Base-by-base conservation (phyloP, 108 stramenopile genomes). In the Cyclotella atomus region DNA sequence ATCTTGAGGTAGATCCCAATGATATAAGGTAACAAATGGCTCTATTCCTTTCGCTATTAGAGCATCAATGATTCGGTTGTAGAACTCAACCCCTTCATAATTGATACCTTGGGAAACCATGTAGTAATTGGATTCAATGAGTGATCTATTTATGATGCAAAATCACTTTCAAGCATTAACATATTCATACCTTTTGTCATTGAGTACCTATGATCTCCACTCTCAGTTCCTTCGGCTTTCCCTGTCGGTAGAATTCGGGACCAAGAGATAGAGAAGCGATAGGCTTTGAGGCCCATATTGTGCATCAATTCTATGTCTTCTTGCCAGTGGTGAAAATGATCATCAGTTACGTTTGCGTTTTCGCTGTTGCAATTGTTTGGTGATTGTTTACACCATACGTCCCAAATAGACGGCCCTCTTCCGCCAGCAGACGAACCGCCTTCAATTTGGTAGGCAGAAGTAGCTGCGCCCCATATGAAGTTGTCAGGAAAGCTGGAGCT, bases 1-100 rank as follows among this genome's bases (percentile, higher is more conserved):
- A 19, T 65, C 62, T 63, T 96, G 91, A 7, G 98, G 98, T 20
- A 97, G 71, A 77, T 98, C 98, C 98, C 98, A 98, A 67, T 98
- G 98, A 60, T 91, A 97, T 19, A 98, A 76, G 0, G 97, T 97
- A 1, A 95, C 87, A 59, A 87, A 88, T 21, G 98, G 98, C 34
- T 88, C 85, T 54, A 98, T 96, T 65, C 73, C 84, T 49, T 89
- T 45, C 43, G 76, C 79, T 41, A 96, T n/a, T 25, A 98, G 79
- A 24, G 70, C 77, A 68, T 97, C 88, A 73, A 98, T 95, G 1
- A 98, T 53, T 0, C 78, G 50, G 65, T 91, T 89, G 83, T 98
- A 98, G 67, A 96, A 97, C 0, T 73, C 82, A 30, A 98, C 81
- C 16, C 97, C 98, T 20, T 71, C 76, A 30, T 69, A 79, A 68